These are phyloP conservation scores for Murraya koenigii DNA, from an alignment of 345 rosid species.

Conservation along the genomic window DNA sequence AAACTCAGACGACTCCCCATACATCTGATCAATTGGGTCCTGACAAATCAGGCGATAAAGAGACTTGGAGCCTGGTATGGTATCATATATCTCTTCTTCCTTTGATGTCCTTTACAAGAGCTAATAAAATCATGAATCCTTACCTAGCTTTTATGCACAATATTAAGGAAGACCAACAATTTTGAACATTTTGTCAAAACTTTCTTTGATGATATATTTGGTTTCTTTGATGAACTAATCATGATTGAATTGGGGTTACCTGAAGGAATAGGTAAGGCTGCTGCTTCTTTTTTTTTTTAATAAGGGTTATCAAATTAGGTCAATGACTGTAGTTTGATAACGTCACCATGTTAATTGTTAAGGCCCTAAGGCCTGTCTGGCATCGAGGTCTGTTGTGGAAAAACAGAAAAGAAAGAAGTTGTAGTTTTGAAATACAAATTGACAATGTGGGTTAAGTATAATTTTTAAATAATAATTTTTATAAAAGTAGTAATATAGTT, in stretches of 20 bases:
- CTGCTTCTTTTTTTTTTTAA: no score
- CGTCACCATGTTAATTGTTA: no score
- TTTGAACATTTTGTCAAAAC: not conserved
- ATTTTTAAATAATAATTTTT: no score
- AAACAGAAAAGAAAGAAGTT: no score
- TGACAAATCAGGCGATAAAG: constrained; percentile 22
- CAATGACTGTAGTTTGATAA: no score
- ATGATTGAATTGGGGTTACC: not conserved
- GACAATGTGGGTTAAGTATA: no score
- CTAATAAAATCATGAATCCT: not conserved
- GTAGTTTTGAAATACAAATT: no score
- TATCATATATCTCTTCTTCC: not conserved
- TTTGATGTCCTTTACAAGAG: not conserved
- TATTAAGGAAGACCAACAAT: not conserved
- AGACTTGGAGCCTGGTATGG: constrained; percentile 27
- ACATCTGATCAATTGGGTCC: constrained; percentile 19
- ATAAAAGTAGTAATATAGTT: no score
- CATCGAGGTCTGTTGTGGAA: no score
- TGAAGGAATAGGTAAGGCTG: not conserved
- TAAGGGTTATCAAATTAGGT: no score
- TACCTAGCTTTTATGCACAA: not conserved
- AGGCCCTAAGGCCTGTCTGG: no score
- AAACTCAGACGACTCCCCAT: constrained; percentile 27
- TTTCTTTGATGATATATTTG: not conserved
- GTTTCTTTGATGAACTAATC: not conserved